phyloP scores from a whole-genome alignment of 179 eudicot species.

The Camellia oleifera region DNA sequence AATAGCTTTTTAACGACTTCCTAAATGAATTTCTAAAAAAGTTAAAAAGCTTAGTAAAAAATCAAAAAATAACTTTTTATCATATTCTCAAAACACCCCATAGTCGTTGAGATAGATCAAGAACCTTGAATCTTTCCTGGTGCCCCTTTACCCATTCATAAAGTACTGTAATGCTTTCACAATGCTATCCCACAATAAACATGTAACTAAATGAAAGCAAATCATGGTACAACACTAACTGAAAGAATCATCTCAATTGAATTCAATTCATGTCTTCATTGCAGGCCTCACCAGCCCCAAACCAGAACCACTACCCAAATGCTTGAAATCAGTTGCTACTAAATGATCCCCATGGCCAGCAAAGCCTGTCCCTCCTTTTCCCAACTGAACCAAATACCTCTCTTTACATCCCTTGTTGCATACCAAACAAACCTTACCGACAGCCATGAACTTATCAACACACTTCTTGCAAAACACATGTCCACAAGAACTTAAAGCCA shows the following conservation, averaged over 20 bases:
- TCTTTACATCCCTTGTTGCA: slow-evolving; percentile 86
- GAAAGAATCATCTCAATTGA: neutral
- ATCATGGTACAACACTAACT: neutral
- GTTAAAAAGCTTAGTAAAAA: no score
- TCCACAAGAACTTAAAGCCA: slow-evolving; percentile 82
- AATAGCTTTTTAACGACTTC: no score
- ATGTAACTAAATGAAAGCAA: neutral
- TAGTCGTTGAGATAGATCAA: no score
- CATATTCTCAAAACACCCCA: no score
- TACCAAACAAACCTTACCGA: slow-evolving; percentile 84
- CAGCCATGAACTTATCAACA: slow-evolving; percentile 69
- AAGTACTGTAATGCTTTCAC: no score
- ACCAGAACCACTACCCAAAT: slow-evolving; percentile 92
- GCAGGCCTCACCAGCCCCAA: slow-evolving; percentile 93
- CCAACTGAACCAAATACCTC: slow-evolving; percentile 60
- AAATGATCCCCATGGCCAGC: slow-evolving; percentile 78
- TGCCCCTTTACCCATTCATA: no score
- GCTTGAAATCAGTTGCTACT: slow-evolving; percentile 88
- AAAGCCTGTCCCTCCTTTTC: slow-evolving; percentile 93
- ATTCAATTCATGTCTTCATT: slow-evolving; percentile 57
- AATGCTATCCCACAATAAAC: no score
- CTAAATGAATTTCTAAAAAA: no score
- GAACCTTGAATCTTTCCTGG: no score
- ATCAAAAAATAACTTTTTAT: no score
- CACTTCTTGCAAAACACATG: slow-evolving; percentile 96